Evolutionary conservation across 768 basidiomycete species (phyloP).

Genomic region (Polyporus arcularius): DNA sequence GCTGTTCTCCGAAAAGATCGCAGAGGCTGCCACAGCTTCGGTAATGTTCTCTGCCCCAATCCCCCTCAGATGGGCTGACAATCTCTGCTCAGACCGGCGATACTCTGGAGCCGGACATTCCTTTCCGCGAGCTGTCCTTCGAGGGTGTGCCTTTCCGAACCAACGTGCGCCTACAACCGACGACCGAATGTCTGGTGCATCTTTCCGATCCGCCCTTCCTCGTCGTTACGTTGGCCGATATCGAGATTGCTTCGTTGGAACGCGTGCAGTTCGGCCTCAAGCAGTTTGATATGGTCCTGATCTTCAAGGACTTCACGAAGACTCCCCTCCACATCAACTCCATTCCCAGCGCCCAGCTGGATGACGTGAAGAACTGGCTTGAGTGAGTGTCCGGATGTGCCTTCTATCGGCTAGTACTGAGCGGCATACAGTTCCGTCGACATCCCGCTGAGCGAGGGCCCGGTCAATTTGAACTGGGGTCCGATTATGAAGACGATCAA

Average conservation of each 20-base stretch:
- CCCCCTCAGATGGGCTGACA: not conserved
- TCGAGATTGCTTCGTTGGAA: slow-evolving; percentile 96
- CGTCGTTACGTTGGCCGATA: slow-evolving; percentile 90
- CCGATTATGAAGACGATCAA: slow-evolving; percentile 99
- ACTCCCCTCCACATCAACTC: slow-evolving; percentile 95
- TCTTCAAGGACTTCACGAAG: slow-evolving; percentile 95
- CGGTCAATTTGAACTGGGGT: slow-evolving; percentile 97
- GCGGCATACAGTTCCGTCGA: slow-evolving; percentile 78
- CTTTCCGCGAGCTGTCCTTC: slow-evolving; percentile 96
- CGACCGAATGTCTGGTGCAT: slow-evolving; percentile 95
- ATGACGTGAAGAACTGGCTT: slow-evolving; percentile 99
- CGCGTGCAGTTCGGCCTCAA: slow-evolving; percentile 95
- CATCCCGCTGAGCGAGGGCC: slow-evolving; percentile 92
- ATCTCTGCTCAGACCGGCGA: slow-evolving; percentile 60
- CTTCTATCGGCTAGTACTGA: slow-evolving; percentile 4
- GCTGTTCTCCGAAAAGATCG: slow-evolving; percentile 88
- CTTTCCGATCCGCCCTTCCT: slow-evolving; percentile 95
- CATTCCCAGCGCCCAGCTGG: slow-evolving; percentile 85
- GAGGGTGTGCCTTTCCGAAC: slow-evolving; percentile 96
- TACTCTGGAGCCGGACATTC: slow-evolving; percentile 90
- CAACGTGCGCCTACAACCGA: slow-evolving; percentile 92
- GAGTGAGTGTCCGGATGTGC: slow-evolving; percentile 62
- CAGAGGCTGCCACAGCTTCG: slow-evolving; percentile 76
- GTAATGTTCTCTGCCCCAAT: slow-evolving; percentile 45
- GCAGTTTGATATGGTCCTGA: slow-evolving; percentile 96